phyloP scores from a whole-genome alignment of 495 filamentous ascomycete species.

The Penicillium paxilli region DNA sequence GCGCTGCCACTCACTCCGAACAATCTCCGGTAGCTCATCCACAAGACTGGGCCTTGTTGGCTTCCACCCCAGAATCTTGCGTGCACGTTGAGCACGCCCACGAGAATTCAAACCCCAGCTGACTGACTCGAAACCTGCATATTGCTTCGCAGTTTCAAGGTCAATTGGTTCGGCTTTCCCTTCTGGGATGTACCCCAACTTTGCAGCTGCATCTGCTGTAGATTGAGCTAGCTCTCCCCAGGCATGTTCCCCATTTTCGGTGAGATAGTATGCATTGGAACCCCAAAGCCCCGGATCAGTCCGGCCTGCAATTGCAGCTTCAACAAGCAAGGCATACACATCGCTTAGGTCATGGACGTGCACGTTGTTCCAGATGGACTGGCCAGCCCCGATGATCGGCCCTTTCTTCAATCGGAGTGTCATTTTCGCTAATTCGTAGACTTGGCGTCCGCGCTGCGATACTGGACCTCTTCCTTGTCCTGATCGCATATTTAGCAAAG shows the following conservation, averaged over 20 bases:
- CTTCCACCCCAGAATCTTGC: conserved; percentile 61
- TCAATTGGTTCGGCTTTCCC: conserved; percentile 40
- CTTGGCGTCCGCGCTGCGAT: conserved; percentile 62
- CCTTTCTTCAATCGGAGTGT: conserved; percentile 60
- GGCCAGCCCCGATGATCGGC: conserved; percentile 59
- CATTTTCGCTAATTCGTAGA: conserved; percentile 51
- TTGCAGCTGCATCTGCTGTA: conserved; percentile 57
- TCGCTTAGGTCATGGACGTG: conserved; percentile 66
- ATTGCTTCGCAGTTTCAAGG: conserved; percentile 27
- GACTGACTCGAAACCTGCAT: conserved; percentile 36
- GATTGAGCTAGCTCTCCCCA: conserved; percentile 63
- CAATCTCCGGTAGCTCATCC: conserved; percentile 49
- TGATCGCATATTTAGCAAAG: neutral
- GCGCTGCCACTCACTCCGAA: conserved; percentile 30
- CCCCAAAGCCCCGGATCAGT: conserved; percentile 64
- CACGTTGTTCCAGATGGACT: conserved; percentile 65
- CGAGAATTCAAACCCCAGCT: conserved; percentile 61
- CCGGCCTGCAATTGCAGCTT: conserved; percentile 55
- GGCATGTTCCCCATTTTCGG: conserved; percentile 64
- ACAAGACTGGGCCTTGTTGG: conserved; percentile 49
- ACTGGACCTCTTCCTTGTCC: conserved; percentile 60
- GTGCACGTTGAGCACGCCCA: conserved; percentile 54
- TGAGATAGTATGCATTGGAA: conserved; percentile 67
- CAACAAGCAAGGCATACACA: conserved; percentile 62
- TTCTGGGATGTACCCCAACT: conserved; percentile 58